Base-by-base conservation (phyloP, 345 rosid genomes). In the Hypericum androsaemum region DNA sequence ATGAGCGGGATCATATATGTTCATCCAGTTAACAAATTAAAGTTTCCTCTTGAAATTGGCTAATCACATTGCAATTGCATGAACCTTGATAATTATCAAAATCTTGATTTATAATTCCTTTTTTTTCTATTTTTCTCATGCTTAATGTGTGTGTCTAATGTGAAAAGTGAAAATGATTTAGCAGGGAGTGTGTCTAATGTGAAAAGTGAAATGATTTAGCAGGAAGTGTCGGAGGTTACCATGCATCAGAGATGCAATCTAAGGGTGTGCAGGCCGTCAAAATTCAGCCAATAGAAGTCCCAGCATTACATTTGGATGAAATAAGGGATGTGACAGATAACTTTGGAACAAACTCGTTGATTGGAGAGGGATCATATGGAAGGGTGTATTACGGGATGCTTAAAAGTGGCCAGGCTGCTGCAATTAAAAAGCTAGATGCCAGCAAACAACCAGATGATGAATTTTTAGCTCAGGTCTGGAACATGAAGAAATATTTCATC, bases 351-450 rank as follows among this genome's bases (percentile, higher is more conserved):
- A 71, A 62, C 68, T 63, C 77, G 36, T 78, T 88, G 67, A 80
- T 88, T 48, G 97, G 95, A 15, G 97, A 88, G 71, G 95, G 97
- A 10, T 89, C 97, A 0, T 83, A 85, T 57, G 97, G 97, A 71
- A 79, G 95, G 69, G 95, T 84, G 8, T 89, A 83, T 59, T 75
- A 77, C 56, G 95, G 95, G 52, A 65, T 70, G 36, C 77, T 85
- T 50, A 77, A 71, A 62, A 81, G 68, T 71, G 92, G 71, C 17
- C 80, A 67, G 42, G 74, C 77, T 44, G 81, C 86, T 32, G 95
- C 97, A n/a, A 77, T 89, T 6, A 89, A 89, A 72, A 89, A 81
- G 63, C 72, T 89, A 54, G 97, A 89, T 71, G 81, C 95, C 47
- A 85, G 94, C 71, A 86, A 83, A 68, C 95, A 89, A 67, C 95